Evolutionary conservation across 371 early-diverging fungal species (phyloP), one percentile per base, ranked within the genome.

Genomic region (Mortierella sp.): DNA sequence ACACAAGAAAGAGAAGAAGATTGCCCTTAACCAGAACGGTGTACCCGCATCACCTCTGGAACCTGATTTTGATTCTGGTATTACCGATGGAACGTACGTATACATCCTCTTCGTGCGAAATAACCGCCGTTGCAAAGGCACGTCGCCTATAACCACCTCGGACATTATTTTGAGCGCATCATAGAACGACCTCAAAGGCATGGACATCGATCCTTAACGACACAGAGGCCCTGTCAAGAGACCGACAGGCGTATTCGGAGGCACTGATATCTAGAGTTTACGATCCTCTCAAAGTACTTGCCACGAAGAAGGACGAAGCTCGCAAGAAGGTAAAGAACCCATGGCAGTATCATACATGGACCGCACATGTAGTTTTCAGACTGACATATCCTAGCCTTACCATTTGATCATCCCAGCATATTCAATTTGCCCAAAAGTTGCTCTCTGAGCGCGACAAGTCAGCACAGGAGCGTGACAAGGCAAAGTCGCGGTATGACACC

Each of bases 391-490:
- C 30, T 19, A 48, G 28, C 11, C 32, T 8, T 41, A 26, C 21
- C 34, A 15, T 12, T 27, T 30, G 30, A 14, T 56, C 21, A 19
- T 17, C 32, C 17, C 69, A 92, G 92, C 92, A 93, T 72, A 72
- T 89, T 15, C 59, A 78, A 4, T 94, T 94, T 56, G 83, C 87
- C 23, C 87, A 86, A 72, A 88, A 86, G 39, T 61, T 93, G 27
- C 79, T 82, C 17, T 55, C 81, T 0, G 94, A 93, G 44, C 78
- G 90, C 23, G 92, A 92, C 52, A 87, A 81, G 52, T 79, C 86
- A 0, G 85, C 86, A 58, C 66, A 80, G 5, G 93, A 93, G 26
- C 91, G 89, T 50, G 93, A 92, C 53, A 90, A 90, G 64, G 83
- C 84, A 44, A 89, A 90, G 58, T 56, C 85, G n/a, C 68, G 73